phyloP scores from a whole-genome alignment of 2,329 filamentous ascomycete genomes.

The Fusarium algeriense region DNA sequence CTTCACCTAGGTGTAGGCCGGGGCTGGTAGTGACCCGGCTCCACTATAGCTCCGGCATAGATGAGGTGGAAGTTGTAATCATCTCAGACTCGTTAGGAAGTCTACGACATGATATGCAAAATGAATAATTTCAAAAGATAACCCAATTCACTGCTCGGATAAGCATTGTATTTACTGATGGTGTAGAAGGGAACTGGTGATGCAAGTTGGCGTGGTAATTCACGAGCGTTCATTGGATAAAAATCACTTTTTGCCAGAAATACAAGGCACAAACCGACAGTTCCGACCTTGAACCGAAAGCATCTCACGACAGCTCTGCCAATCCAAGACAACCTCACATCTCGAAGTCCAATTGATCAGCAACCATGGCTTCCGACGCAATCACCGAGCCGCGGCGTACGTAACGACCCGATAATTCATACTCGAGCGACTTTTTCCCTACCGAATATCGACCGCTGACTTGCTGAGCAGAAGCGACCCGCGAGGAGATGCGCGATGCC shows the following conservation, averaged over 20 bases:
- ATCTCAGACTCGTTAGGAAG: neutral
- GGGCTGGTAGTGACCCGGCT: conserved; percentile 23
- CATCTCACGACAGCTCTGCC: conserved; percentile 46
- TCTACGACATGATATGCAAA: accelerated
- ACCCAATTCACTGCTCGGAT: neutral
- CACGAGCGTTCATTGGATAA: conserved; percentile 38
- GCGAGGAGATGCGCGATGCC: conserved; percentile 94
- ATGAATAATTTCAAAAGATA: neutral
- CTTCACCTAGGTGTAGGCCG: conserved; percentile 11
- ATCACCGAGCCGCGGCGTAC: conserved; percentile 55
- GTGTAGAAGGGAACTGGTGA: neutral
- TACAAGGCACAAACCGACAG: conserved; percentile 44
- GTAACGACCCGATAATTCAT: conserved; percentile 35
- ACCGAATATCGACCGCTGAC: conserved; percentile 40
- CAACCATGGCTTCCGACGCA: conserved; percentile 55
- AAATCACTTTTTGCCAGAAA: conserved; percentile 39
- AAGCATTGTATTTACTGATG: neutral
- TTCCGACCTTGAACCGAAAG: conserved; percentile 49
- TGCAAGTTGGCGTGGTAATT: conserved; percentile 44
- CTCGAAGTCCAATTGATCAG: conserved; percentile 52
- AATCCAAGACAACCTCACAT: conserved; percentile 46
- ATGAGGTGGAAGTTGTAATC: conserved; percentile 14
- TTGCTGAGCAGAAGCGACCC: conserved; percentile 73
- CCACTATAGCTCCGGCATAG: conserved; percentile 23
- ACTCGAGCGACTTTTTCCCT: conserved; percentile 18